phyloP scores from a whole-genome alignment of 1,284 basidiomycete genomes.

The Ceratobasidium sp. region DNA sequence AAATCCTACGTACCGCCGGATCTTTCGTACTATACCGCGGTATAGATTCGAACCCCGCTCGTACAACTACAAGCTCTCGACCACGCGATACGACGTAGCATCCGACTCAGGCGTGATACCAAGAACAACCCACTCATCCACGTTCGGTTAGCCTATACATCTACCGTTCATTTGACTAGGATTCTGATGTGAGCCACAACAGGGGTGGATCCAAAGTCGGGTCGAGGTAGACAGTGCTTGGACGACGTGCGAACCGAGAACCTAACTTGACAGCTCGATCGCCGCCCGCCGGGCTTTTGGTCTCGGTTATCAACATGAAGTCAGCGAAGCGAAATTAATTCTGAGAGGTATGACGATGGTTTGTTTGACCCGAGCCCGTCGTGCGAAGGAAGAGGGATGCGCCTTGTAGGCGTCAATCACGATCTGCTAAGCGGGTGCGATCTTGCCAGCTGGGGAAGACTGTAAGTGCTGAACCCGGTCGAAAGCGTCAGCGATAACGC shows the following conservation, averaged over 20 bases:
- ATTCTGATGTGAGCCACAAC: background rate
- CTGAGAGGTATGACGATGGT: too few species aligned
- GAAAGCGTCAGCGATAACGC: conserved; percentile 15
- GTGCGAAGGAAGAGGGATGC: too few species aligned
- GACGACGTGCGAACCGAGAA: too few species aligned
- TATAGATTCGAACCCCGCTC: conserved; percentile 1
- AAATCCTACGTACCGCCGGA: background rate
- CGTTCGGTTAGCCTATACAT: too few species aligned
- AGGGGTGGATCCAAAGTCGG: conserved; percentile 28
- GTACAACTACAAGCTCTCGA: background rate
- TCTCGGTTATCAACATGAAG: too few species aligned
- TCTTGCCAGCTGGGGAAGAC: background rate
- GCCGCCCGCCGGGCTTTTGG: too few species aligned
- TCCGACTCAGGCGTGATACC: conserved; percentile 15
- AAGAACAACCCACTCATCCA: background rate
- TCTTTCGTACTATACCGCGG: background rate
- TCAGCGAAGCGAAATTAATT: too few species aligned
- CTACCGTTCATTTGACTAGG: background rate
- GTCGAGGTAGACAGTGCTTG: conserved; percentile 2
- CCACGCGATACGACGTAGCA: conserved; percentile 13
- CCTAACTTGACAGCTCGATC: too few species aligned
- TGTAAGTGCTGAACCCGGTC: conserved; percentile 2
- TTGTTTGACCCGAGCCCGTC: too few species aligned
- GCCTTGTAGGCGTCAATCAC: too few species aligned
- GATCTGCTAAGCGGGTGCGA: background rate